Conservation (phyloP, 2,329 filamentous ascomycete genomes). For the Cryphonectria naterciae region DNA sequence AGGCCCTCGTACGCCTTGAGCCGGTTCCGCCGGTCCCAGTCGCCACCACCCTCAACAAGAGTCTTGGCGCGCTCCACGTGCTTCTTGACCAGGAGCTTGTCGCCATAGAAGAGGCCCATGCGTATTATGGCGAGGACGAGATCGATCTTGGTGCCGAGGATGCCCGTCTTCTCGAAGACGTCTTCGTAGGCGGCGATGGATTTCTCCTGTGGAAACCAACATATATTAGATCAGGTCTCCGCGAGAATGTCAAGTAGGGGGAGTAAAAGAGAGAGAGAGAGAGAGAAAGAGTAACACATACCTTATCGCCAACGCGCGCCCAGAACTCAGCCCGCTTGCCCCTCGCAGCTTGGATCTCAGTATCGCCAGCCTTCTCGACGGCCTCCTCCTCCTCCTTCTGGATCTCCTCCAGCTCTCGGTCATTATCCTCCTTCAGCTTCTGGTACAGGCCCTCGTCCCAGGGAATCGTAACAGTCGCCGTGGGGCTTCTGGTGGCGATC, state of each 20-base stretch:
- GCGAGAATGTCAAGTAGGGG: neutral
- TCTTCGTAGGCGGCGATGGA: conserved; percentile 90
- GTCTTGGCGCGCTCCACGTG: conserved; percentile 87
- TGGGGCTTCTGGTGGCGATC: conserved; percentile 71
- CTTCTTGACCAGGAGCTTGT: conserved; percentile 91
- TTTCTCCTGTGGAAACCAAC: conserved; percentile 70
- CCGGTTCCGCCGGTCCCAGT: conserved; percentile 97
- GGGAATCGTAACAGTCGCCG: conserved; percentile 69
- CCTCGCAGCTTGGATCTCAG: conserved; percentile 87
- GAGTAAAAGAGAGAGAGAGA: neutral
- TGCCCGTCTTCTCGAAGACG: conserved; percentile 95
- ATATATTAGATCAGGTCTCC: neutral
- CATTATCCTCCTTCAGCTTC: conserved; percentile 75
- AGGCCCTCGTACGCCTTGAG: conserved; percentile 98
- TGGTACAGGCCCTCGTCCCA: conserved; percentile 93
- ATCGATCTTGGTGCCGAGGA: conserved; percentile 96
- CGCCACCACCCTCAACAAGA: conserved; percentile 91
- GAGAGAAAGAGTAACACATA: conserved; percentile 44
- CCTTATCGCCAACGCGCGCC: conserved; percentile 95
- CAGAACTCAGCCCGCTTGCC: conserved; percentile 97
- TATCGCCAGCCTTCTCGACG: conserved; percentile 93
- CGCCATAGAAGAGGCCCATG: conserved; percentile 93
- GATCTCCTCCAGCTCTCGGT: conserved; percentile 73
- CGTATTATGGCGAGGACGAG: conserved; percentile 95
- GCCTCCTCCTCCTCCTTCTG: conserved; percentile 93